These are phyloP conservation scores for Starmerella kuoi DNA, from an alignment of 805 yeast genomes.

Conservation along the genomic window DNA sequence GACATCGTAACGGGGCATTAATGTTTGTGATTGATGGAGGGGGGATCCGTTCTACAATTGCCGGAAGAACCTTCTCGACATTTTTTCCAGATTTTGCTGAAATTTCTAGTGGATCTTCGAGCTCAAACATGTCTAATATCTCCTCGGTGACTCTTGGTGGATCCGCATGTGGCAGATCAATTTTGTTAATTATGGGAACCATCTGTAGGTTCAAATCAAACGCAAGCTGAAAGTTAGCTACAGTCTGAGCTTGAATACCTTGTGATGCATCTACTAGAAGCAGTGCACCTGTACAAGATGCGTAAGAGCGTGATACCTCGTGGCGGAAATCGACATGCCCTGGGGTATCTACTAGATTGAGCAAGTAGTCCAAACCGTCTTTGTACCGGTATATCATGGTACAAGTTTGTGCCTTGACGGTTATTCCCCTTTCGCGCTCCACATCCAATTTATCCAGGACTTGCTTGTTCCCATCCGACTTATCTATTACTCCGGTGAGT, in stretches of 20 bases:
- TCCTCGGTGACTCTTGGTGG: slow-evolving; percentile 70
- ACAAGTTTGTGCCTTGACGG: slow-evolving; percentile 94
- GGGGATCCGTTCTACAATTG: slow-evolving; percentile 70
- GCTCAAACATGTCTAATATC: slow-evolving; percentile 70
- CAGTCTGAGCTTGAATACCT: slow-evolving; percentile 96
- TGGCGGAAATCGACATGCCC: slow-evolving; percentile 95
- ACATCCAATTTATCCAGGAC: slow-evolving; percentile 86
- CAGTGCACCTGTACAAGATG: slow-evolving; percentile 91
- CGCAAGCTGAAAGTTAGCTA: slow-evolving; percentile 90
- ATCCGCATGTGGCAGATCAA: slow-evolving; percentile 81
- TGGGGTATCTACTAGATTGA: slow-evolving; percentile 92
- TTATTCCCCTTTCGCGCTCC: slow-evolving; percentile 90
- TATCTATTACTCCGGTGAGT: slow-evolving; percentile 74
- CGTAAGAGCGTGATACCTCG: slow-evolving; percentile 87
- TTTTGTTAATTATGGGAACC: slow-evolving; percentile 82
- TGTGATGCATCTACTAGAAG: slow-evolving; percentile 87
- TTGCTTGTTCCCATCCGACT: slow-evolving; percentile 58
- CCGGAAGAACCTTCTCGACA: slow-evolving; percentile 68
- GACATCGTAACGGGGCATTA: slow-evolving; percentile 48
- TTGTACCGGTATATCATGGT: slow-evolving; percentile 70
- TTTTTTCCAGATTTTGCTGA: slow-evolving; percentile 87
- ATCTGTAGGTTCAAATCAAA: slow-evolving; percentile 69
- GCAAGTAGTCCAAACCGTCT: slow-evolving; percentile 54
- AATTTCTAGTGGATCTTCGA: slow-evolving; percentile 56
- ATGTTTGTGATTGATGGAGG: slow-evolving; percentile 39